Percentiles rank a stretch among this genome's conserved stretches.
Conservation (phyloP, 2,329 filamentous ascomycete genomes). For the Colletotrichum cordylinicola region DNA sequence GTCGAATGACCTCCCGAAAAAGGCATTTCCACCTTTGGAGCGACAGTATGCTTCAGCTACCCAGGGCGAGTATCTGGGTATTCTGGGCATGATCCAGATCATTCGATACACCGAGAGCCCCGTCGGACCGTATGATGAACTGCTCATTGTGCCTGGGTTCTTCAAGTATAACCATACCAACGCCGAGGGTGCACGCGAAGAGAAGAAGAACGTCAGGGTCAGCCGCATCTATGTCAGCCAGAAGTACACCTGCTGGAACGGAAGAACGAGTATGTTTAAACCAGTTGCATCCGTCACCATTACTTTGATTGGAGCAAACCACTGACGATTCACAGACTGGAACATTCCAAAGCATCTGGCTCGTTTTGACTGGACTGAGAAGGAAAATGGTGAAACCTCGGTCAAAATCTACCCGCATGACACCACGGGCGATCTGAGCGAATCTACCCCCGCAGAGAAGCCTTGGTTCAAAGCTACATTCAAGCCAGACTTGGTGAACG, state of each 20-base stretch:
- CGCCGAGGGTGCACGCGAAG: conserved; percentile 28
- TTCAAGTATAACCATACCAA: conserved; percentile 42
- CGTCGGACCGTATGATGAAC: conserved; percentile 59
- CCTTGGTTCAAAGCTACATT: conserved; percentile 54
- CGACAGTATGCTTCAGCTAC: not conserved
- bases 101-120: conserved; percentile 55
- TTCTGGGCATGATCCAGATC: conserved; percentile 53
- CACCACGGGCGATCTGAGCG: conserved; percentile 31
- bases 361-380: conserved; percentile 50
- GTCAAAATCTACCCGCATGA: conserved; percentile 52
- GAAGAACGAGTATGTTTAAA: conserved; percentile 47
- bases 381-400: conserved; percentile 37
- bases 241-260: conserved; percentile 57
- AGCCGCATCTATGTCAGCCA: conserved; percentile 60
- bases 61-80: conserved; percentile 44
- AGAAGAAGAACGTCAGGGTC: conserved; percentile 43
- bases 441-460: conserved; percentile 34
- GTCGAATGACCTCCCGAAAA: conserved; percentile 4
- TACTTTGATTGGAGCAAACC: not conserved
- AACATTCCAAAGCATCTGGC: conserved; percentile 62
- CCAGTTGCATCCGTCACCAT: not conserved
- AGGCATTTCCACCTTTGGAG: conserved; percentile 8
- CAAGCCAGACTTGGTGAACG: conserved; percentile 42
- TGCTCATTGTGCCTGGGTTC: conserved; percentile 51
- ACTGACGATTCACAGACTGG: conserved; percentile 45